These are phyloP conservation scores for Exophiala calicioides DNA, from an alignment of 2,329 filamentous ascomycete species.

Conservation along the genomic window DNA sequence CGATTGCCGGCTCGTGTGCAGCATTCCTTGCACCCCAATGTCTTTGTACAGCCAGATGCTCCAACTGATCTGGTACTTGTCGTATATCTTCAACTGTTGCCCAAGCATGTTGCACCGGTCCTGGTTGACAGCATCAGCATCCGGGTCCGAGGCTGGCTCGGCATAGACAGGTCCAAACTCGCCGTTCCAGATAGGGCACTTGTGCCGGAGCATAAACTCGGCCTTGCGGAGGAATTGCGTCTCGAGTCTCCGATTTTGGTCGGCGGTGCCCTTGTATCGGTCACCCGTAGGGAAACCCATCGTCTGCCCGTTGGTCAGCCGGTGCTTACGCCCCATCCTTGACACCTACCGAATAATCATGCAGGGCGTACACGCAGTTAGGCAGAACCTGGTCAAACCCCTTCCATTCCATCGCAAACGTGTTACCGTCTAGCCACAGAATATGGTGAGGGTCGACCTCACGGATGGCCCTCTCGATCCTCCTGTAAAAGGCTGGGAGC, in stretches of 20 bases:
- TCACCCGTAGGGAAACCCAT: conserved; percentile 47
- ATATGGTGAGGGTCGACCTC: conserved; percentile 49
- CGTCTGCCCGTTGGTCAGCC: conserved; percentile 13
- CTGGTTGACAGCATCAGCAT: conserved; percentile 33
- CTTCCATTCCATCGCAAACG: conserved; percentile 48
- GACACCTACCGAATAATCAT: conserved; percentile 34
- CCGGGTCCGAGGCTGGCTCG: conserved; percentile 8
- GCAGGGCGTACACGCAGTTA: conserved; percentile 49
- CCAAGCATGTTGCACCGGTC: conserved; percentile 51
- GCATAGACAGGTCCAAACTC: conserved; percentile 52
- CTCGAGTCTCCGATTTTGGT: conserved; percentile 46
- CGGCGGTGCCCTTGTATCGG: conserved; percentile 41
- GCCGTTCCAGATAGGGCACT: conserved; percentile 53
- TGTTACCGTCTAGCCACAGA: conserved; percentile 48
- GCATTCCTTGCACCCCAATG: conserved; percentile 58
- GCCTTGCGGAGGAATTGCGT: conserved; percentile 49
- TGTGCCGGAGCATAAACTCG: conserved; percentile 46
- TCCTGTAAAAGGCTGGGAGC: conserved; percentile 48
- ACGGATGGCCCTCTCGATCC: conserved; percentile 49
- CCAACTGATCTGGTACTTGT: conserved; percentile 56
- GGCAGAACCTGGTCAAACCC: conserved; percentile 45
- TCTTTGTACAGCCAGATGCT: conserved; percentile 63
- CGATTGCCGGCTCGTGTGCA: conserved; percentile 48
- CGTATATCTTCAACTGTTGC: conserved; percentile 54
- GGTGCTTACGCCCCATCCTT: not conserved